phyloP scores from a whole-genome alignment of 371 early-diverging fungal genomes.

The Mortierella sp. region DNA sequence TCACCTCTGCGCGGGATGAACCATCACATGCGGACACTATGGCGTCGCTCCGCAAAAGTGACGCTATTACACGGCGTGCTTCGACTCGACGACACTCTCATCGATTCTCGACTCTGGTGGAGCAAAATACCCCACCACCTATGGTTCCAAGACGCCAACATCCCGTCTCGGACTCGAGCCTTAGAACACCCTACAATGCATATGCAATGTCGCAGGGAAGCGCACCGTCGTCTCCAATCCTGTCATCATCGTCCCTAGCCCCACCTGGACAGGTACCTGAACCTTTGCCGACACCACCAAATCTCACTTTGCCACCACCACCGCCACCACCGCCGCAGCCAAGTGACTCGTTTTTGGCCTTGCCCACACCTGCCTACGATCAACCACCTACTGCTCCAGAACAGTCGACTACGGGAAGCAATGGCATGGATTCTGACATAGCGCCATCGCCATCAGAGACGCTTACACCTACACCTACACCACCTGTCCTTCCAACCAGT shows the following conservation, averaged over 20 bases:
- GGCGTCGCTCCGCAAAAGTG: conserved; percentile 56
- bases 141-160: neutral
- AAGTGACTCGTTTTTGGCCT: too few species aligned
- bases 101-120: conserved; percentile 34
- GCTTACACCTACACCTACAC: too few species aligned
- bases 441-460: too few species aligned
- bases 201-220: conserved; percentile 12
- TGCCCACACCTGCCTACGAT: too few species aligned
- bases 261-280: neutral
- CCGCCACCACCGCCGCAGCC: too few species aligned
- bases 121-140: conserved; percentile 16
- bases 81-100: conserved; percentile 50
- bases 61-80: conserved; percentile 51
- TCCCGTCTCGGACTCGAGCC: conserved; percentile 12
- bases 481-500: neutral
- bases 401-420: neutral
- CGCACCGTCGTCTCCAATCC: too few species aligned
- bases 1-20: conserved; percentile 29
- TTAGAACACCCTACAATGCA: conserved; percentile 23
- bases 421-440: neutral
- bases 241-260: conserved; percentile 13
- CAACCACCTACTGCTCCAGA: neutral
- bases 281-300: too few species aligned
- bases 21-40: conserved; percentile 48
- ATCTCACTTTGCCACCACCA: too few species aligned